Evolutionary conservation across 225 moss, liverwort and hornwort genomes (phyloP), one percentile per base, ranked within the genome.

Genomic region (Sphagnum tenellum): DNA sequence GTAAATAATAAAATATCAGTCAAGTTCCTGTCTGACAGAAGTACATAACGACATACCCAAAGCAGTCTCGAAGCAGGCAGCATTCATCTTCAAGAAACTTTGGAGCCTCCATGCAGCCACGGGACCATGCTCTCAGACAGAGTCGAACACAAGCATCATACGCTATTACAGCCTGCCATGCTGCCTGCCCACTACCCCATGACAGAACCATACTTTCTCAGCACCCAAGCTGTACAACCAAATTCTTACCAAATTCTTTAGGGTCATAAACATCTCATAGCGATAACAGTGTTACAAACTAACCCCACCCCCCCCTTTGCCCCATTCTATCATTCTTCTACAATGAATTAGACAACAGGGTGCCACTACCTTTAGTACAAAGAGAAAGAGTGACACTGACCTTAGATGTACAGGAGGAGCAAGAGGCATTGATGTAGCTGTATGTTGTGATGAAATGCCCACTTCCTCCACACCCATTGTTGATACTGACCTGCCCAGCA

Each of bases 81-180:
- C 95, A 95, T 70, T 95, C 95, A 67, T 95, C 88, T 48, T 92
- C 69, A 70, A 95, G 78, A 75, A 95, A 95, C 67, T 89, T 88
- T 5, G 95, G 95, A 46, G 95, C 95, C 70, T 92, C 92, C 69
- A 84, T 82, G 66, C 89, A 95, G 62, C 95, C 95, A 66, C 86
- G 82, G 57, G 95, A 76, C 95, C 95, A 95, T 48, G 95, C 92
- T 8, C 89, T 80, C 50, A 95, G 84, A 61, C 95, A 95, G 45
- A 95, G 88, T 46, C 95, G 95, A 47, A 95, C 95, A 73, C 95
- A 95, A 8, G 95, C 95, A 69, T 95, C 95, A 60, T 95, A 95
- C 52, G 92, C 92, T 64, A 95, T 86, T 55, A 95, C 56, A 7
- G 89, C 88, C 70, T 95, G 89, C 95, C 95, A 95, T 9, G 89